Evolutionary conservation across 805 yeast species (phyloP), one percentile per base, ranked within the genome.

Genomic region (Ogataea minuta): DNA sequence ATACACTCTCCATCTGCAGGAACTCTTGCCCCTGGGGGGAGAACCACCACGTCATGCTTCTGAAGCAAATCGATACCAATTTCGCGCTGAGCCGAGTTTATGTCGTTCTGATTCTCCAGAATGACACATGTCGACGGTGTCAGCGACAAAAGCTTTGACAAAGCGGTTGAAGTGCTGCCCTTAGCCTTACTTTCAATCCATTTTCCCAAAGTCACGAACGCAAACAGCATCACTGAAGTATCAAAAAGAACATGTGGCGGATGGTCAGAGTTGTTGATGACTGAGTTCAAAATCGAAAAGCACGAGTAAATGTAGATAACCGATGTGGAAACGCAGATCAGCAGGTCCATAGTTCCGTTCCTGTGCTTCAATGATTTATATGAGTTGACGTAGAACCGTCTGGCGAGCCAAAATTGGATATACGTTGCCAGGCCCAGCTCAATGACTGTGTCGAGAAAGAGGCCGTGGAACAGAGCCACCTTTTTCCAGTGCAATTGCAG

Each of bases 1-100:
- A 84, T 63, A 12, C 95, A 79, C 6, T 71, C 58, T 33, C 98
- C 99, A 68, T 93, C 99, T 1, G 96, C 89, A 1, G 98, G 96
- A 3, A 93, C 74, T 50, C 79, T 86, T 36, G 81, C 81, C 9
- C 99, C 99, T 0, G 98, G 95, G 31, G 79, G 69, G 3, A 93
- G 72, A 12, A 86, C 72, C 0, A 87, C 82, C 21, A 85, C 70
- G 60, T 93, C 99, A 52, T 76, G 73, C 8, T 72, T 67, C 56
- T 93, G 95, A 30, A 93, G 62, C 44, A 85, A 71, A 49, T 88
- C 96, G 17, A 88, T 77, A 20, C 84, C 69, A n/a, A 93, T 74
- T 9, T 54, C 62, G 39, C 69, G 67, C 15, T 76, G 73, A 3
- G 62, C 59, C 7, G 34, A 26, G 11, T 28, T 36, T 9, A 53